These are phyloP conservation scores for Plasmodium billcollinsi DNA, from an alignment of 169 alveolate species.

Conservation along the genomic window DNA sequence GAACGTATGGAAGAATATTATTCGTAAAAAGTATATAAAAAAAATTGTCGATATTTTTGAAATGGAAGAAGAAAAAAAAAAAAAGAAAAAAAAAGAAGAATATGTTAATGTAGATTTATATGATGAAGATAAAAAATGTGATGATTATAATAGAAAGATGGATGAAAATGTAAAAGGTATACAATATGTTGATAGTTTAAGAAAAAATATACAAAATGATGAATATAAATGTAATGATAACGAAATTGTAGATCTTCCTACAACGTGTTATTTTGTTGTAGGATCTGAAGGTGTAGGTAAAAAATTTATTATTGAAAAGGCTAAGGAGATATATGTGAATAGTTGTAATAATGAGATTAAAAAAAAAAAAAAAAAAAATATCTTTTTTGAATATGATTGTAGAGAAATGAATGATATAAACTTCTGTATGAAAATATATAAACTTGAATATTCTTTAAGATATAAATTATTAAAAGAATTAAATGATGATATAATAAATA, in stretches of 20 bases:
- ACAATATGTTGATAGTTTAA: too few species aligned
- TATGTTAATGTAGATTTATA: background rate
- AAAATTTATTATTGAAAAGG: slow-evolving; percentile 36
- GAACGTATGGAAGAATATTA: slow-evolving; percentile 26
- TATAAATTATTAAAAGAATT: slow-evolving; percentile 28
- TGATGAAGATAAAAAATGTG: too few species aligned
- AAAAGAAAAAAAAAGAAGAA: too few species aligned
- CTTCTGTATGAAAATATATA: slow-evolving; percentile 13
- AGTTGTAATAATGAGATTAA: background rate
- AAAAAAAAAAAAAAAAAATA: background rate
- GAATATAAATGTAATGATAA: too few species aligned
- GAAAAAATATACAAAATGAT: too few species aligned
- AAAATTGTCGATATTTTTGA: slow-evolving; percentile 38
- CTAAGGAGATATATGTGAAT: slow-evolving; percentile 27
- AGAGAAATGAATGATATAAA: slow-evolving; percentile 1
- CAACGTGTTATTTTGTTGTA: slow-evolving; percentile 35
- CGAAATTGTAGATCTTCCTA: background rate
- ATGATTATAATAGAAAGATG: too few species aligned
- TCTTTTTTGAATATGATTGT: slow-evolving; percentile 61
- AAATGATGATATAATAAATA: slow-evolving; percentile 18
- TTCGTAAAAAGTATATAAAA: slow-evolving; percentile 35
- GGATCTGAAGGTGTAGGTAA: slow-evolving; percentile 66
- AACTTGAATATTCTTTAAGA: slow-evolving; percentile 19
- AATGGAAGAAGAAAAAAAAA: background rate
- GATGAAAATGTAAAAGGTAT: too few species aligned